phyloP scores from a whole-genome alignment of 163 green algal genomes.

The Chlorella variabilis region DNA sequence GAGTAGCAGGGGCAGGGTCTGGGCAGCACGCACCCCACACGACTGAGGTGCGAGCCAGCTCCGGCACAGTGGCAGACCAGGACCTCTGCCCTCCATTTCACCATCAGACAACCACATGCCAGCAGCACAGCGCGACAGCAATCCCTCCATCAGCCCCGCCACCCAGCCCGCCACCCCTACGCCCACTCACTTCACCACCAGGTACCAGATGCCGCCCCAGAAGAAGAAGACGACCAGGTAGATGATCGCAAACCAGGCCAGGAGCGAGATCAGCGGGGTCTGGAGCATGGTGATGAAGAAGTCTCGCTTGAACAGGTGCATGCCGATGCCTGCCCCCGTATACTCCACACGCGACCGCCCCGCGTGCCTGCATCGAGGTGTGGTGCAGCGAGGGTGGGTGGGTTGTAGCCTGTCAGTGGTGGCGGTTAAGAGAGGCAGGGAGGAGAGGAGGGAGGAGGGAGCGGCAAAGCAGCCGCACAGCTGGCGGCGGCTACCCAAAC shows the following conservation, averaged over 20 bases:
- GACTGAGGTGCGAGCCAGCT: no score
- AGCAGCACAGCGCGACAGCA: no score
- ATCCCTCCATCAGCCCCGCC: not conserved
- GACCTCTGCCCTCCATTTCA: no score
- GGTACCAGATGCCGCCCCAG: conserved; percentile 73
- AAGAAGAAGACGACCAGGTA: conserved; percentile 70
- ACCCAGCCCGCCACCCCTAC: no score
- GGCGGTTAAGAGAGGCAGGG: not conserved
- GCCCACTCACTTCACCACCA: conserved; percentile 59
- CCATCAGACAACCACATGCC: no score
- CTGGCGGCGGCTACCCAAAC: not conserved
- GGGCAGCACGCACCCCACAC: not conserved
- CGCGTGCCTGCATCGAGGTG: conserved; percentile 51
- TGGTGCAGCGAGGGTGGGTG: not conserved
- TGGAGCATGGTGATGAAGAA: conserved; percentile 27
- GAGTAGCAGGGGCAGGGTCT: not conserved
- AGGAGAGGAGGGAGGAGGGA: not conserved
- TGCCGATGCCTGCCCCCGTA: conserved; percentile 43
- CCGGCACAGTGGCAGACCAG: no score
- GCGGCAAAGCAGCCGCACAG: not conserved
- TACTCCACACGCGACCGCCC: conserved; percentile 65
- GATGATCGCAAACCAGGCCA: conserved; percentile 45
- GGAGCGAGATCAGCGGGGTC: conserved; percentile 56
- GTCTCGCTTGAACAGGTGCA: conserved; percentile 48
- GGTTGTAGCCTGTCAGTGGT: not conserved